Base-by-base conservation (phyloP, 345 rosid genomes). In the Corymbia maculata region DNA sequence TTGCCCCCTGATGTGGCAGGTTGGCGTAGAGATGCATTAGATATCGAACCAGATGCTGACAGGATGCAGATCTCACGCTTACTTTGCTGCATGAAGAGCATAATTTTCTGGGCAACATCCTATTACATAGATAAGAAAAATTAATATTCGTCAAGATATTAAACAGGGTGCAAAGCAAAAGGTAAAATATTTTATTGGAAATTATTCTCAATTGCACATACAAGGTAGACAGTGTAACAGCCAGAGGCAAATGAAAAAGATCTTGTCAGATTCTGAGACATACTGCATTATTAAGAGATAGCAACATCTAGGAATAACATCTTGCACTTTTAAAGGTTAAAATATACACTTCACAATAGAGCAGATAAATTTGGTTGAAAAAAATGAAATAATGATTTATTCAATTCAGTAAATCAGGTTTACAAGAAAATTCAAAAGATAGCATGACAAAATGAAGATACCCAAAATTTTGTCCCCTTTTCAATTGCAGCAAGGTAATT, bases 21-120 rank as follows among this genome's bases (percentile, higher is more conserved):
- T 92, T 98, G 98, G 88, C 95, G 93, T 86, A 98, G 95, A 75
- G 98, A 93, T 87, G 94, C 99, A 89, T 91, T 95, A 86, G 97
- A 94, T 88, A 98, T 92, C 84, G 97, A 85, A 90, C 99, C 98
- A 86, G 97, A 95, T 79, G 98, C 99, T 90, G 99, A 98, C 53
- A 98, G 91, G 87, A 98, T 89, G 88, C 99, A 98, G 87, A 95
- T 86, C 87, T 98, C 98, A 50, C 95, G 95, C 91, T 94, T 95
- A 91, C 95, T 94, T 92, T 96, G 97, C 93, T 95, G 97, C 92
- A 95, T 89, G 88, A 95, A 96, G 89, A 89, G 52, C 93, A 93
- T 89, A 70, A 96, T 90, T 91, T 93, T 98, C 93, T 96, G 98
- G 70, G 92, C 91, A 88, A 97, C 98, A 90, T 98, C 99, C 99